phyloP scores from a whole-genome alignment of 2,329 filamentous ascomycete species.

The Chaetomiaceae sp. region DNA sequence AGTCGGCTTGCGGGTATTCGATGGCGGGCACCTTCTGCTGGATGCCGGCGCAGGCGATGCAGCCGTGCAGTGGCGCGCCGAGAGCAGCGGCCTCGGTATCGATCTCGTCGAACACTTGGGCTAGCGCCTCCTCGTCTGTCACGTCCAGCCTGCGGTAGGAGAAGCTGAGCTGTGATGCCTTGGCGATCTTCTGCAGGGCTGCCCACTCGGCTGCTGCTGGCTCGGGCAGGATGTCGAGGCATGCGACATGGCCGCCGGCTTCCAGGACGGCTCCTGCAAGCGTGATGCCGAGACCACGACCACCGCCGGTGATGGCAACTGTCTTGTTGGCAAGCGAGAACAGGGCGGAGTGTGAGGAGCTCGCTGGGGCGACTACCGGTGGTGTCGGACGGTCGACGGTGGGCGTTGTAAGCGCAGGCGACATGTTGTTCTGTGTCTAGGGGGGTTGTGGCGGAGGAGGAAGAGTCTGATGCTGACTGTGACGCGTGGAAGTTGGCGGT shows the following conservation, averaged over 20 bases:
- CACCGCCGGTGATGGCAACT: not conserved
- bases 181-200: not conserved
- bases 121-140: constrained; percentile 1
- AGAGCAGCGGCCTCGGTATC: not conserved
- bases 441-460: too few species aligned
- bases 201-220: not conserved
- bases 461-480: too few species aligned
- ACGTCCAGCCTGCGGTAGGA: not conserved
- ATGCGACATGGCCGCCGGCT: not conserved
- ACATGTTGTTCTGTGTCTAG: not conserved
- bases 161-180: not conserved
- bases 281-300: not conserved
- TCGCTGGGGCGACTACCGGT: not conserved
- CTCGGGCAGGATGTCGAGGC: not conserved
- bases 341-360: not conserved
- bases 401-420: not conserved
- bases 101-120: not conserved
- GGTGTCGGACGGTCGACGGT: not conserved
- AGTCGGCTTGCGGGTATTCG: not conserved
- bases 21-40: constrained; percentile 2
- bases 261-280: constrained; percentile 3
- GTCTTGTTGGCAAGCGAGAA: constrained; percentile 1
- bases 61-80: not conserved
- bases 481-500: too few species aligned
- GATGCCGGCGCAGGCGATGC: not conserved